Conservation (phyloP, 306 rosid genomes). For the Lathyrus oleraceus region DNA sequence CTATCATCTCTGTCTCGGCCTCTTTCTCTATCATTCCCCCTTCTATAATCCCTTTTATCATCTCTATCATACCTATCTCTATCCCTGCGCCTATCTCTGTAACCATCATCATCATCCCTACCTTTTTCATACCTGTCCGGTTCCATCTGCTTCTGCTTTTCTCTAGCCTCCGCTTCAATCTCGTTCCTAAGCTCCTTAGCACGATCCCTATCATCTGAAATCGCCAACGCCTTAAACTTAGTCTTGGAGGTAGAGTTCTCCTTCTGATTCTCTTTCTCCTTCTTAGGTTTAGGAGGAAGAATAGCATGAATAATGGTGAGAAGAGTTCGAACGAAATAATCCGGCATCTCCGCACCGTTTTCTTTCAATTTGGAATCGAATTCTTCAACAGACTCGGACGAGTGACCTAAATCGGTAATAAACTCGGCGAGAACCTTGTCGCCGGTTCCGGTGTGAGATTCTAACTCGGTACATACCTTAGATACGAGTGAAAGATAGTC, state of each 20-base stretch:
- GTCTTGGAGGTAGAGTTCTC: conserved; percentile 14
- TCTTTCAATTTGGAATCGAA: conserved; percentile 64
- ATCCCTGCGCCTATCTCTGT: conserved; percentile 34
- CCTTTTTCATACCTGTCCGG: not conserved
- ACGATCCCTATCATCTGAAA: conserved; percentile 58
- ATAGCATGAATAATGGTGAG: conserved; percentile 65
- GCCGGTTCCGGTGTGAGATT: conserved; percentile 68
- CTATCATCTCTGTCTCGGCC: not conserved
- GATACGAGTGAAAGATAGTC: conserved; percentile 80
- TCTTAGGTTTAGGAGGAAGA: conserved; percentile 67
- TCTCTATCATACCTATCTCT: conserved; percentile 40
- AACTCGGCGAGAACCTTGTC: conserved; percentile 79
- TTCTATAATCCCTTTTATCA: conserved; percentile 31
- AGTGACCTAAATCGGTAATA: conserved; percentile 65
- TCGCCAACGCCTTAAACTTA: conserved; percentile 62
- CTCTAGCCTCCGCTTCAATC: conserved; percentile 55
- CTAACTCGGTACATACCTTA: conserved; percentile 75
- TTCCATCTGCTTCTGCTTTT: conserved; percentile 20
- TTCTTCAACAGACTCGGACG: conserved; percentile 58
- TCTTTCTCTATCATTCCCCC: conserved; percentile 12
- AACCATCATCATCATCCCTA: conserved; percentile 27
- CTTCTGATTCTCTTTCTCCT: conserved; percentile 39
- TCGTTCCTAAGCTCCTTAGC: conserved; percentile 66
- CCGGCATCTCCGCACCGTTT: conserved; percentile 74
- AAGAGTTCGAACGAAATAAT: conserved; percentile 64